These are phyloP conservation scores for Chlamydomonas sp. DNA, from an alignment of 139 green algal species.

Conservation along the genomic window DNA sequence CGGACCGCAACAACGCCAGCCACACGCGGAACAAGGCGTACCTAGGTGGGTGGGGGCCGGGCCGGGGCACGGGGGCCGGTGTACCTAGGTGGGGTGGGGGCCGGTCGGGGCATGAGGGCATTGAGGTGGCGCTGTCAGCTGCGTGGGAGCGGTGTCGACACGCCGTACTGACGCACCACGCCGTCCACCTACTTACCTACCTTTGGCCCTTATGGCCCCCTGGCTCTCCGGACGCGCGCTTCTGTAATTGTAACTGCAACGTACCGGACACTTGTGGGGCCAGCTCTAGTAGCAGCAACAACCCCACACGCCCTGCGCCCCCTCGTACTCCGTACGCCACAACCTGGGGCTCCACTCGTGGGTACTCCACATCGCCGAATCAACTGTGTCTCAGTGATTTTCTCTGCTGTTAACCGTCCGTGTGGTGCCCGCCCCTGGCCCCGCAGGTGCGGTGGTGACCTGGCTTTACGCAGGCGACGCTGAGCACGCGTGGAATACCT, in stretches of 20 bases:
- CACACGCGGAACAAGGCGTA: slow-evolving; percentile 75
- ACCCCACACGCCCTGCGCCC: not conserved
- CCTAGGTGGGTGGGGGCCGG: slow-evolving; percentile 50
- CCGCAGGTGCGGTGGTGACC: slow-evolving; percentile 67
- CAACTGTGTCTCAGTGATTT: no score
- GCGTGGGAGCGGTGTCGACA: no score
- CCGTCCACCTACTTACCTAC: no score
- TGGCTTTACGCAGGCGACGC: slow-evolving; percentile 69
- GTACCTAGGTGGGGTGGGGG: not conserved
- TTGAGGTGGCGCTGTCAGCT: not conserved
- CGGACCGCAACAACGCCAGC: slow-evolving; percentile 35
- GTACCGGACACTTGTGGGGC: no score
- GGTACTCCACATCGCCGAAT: no score
- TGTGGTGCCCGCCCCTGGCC: not conserved
- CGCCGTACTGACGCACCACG: no score
- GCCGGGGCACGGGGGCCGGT: not conserved
- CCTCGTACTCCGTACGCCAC: not conserved
- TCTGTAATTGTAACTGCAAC: no score
- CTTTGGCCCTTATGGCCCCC: no score
- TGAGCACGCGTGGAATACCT: slow-evolving; percentile 62
- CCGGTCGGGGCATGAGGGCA: not conserved
- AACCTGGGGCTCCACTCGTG: no score
- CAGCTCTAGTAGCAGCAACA: no score
- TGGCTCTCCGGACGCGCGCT: no score
- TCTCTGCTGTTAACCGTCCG: not conserved